phyloP scores from a whole-genome alignment of 495 filamentous ascomycete genomes.

The Aspergillus egyptiacus region DNA sequence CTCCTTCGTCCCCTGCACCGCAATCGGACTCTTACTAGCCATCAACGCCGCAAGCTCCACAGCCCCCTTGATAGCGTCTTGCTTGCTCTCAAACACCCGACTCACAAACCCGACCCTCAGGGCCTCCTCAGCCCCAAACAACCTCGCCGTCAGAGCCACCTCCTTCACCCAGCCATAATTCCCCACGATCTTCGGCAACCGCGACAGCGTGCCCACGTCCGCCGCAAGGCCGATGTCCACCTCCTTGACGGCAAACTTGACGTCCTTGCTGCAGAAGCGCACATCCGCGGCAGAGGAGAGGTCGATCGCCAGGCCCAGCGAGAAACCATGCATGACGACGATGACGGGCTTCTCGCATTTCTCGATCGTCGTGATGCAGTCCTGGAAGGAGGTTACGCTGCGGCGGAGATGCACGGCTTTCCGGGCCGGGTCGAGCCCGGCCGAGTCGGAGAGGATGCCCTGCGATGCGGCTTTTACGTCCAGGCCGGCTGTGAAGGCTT shows the following conservation, averaged over 20 bases:
- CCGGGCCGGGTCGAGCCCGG: slow-evolving; percentile 56
- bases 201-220: slow-evolving; percentile 81
- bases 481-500: slow-evolving; percentile 76
- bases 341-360: slow-evolving; percentile 92
- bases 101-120: slow-evolving; percentile 77
- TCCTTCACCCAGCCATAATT: slow-evolving; percentile 86
- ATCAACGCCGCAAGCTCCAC: slow-evolving; percentile 62
- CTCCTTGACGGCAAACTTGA: slow-evolving; percentile 79
- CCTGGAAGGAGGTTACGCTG: slow-evolving; percentile 71
- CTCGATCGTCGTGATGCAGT: slow-evolving; percentile 68
- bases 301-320: slow-evolving; percentile 80
- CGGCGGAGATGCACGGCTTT: slow-evolving; percentile 58
- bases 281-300: slow-evolving; percentile 73
- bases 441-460: slow-evolving; percentile 16
- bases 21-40: slow-evolving; percentile 80
- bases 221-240: slow-evolving; percentile 93
- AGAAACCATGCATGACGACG: slow-evolving; percentile 72
- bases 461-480: slow-evolving; percentile 66
- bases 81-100: slow-evolving; percentile 62
- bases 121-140: slow-evolving; percentile 77
- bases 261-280: slow-evolving; percentile 59
- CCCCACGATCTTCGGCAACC: slow-evolving; percentile 79
- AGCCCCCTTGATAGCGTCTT: slow-evolving; percentile 53
- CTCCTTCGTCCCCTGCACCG: slow-evolving; percentile 90
- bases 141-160: slow-evolving; percentile 68